Evolutionary conservation across 805 yeast genomes (phyloP).

Genomic region (Sungouiella thailandica): DNA sequence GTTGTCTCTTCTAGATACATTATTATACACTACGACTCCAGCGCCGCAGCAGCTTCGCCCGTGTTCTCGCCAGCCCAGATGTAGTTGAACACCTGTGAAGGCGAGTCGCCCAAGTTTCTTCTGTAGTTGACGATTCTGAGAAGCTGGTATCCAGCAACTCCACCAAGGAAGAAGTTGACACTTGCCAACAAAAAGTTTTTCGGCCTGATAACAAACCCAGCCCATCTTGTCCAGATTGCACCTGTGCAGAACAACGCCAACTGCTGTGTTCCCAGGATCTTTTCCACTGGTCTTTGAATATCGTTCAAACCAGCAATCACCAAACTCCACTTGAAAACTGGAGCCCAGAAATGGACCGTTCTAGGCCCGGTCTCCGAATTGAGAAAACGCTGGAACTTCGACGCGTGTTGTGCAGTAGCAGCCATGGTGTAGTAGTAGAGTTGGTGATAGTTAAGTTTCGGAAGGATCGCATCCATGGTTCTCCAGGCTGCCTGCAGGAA

Average conservation of each 20-base stretch:
- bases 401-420: constrained; percentile 30
- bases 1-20: no score
- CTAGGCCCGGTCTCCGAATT: constrained; percentile 91
- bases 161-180: constrained; percentile 88
- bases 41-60: not conserved
- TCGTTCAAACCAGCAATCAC: constrained; percentile 91
- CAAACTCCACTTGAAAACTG: constrained; percentile 68
- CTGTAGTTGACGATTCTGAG: constrained; percentile 68
- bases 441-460: constrained; percentile 1
- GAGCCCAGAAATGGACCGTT: constrained; percentile 96
- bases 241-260: constrained; percentile 87
- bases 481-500: constrained; percentile 7
- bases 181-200: constrained; percentile 82
- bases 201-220: constrained; percentile 81
- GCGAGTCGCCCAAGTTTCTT: constrained; percentile 55
- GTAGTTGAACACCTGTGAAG: constrained; percentile 53
- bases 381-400: constrained; percentile 65
- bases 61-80: constrained; percentile 43
- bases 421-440: constrained; percentile 16
- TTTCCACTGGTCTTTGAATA: constrained; percentile 85
- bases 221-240: constrained; percentile 97
- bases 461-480: constrained; percentile 9
- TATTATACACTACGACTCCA: constrained; percentile 1
- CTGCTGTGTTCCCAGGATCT: constrained; percentile 85
- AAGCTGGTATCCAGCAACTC: constrained; percentile 84